Conservation (phyloP, 495 filamentous ascomycete species). For the Immersiella caudata region DNA sequence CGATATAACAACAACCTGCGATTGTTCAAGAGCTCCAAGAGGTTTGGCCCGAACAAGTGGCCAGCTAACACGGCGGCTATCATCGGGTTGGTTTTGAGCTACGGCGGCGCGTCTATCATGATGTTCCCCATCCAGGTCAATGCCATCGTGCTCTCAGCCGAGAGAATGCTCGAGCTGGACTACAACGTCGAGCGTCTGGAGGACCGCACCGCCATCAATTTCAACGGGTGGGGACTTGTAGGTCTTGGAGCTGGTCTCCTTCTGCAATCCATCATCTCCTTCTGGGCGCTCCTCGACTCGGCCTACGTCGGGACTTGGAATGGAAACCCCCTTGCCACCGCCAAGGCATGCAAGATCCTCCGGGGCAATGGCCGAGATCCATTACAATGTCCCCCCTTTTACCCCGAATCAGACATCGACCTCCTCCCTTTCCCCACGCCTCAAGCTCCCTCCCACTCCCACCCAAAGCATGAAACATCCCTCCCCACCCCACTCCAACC, state of each 20-base stretch:
- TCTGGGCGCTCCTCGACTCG: conserved; percentile 4
- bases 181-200: background rate
- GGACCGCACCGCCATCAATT: conserved; percentile 9
- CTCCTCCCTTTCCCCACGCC: background rate
- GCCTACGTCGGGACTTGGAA: conserved; percentile 6
- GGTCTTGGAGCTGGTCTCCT: conserved; percentile 12
- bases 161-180: background rate
- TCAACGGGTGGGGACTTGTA: conserved; percentile 13
- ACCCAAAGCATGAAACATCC: background rate
- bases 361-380: background rate
- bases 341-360: background rate
- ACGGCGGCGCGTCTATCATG: background rate
- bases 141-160: background rate
- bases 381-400: background rate
- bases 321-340: conserved; percentile 12
- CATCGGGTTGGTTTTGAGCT: background rate
- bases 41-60: conserved; percentile 13
- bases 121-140: background rate
- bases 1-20: conserved; percentile 42
- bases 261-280: conserved; percentile 12
- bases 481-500: background rate
- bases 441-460: background rate
- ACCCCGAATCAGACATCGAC: background rate
- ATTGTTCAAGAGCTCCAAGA: conserved; percentile 29
- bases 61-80: background rate